Base-by-base conservation (phyloP, 73 alveolate genomes). In the Symbiodinium pilosum region DNA sequence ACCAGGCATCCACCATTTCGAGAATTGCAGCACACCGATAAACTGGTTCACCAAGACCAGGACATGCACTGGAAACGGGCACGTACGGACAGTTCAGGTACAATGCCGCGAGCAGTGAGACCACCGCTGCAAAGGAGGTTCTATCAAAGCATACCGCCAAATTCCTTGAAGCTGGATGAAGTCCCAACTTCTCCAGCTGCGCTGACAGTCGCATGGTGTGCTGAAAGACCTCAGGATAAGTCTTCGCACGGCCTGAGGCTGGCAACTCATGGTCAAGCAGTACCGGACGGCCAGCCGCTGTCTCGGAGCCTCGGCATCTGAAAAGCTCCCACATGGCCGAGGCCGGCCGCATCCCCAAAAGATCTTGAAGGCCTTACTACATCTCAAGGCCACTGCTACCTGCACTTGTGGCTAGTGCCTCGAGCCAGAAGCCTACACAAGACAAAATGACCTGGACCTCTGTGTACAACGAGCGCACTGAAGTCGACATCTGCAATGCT, bases 11-110 rank as follows among this genome's bases (percentile, higher is more conserved):
- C 7, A 38, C 81, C 81, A 64, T 64, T 4, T 64, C 6, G 21
- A 64, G 81, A 32, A 64, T 0, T 4, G 30, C 41, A 24, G 38
- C 81, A 24, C 24, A 24, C 81, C 81, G 39, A 14, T 64, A 38
- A 38, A 64, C 30, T 18, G 81, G 81, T 28, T 38, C 30, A 14
- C 81, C 81, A 64, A 64, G 38, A 28, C 81, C 81, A 28, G 81
- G 81, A 64, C 81, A 11, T 44, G 8, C 24, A 12, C 86, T 38
- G 71, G 38, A 43, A 68, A 91, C 89, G 36, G 97, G 97, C 34
- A 69, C 88, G 39, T 71, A 91, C 77, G 97, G 75, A 5, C 71
- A 41, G 47, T 14, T 44, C 42, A 69, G 26, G 30, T 32, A 83
- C 41, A 91, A 1, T 38, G 89, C 87, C 24, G 81, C 36, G 38